Evolutionary conservation across 2,329 filamentous ascomycete genomes (phyloP), one percentile per base, ranked within the genome.

Genomic region (Botrytis fabae): DNA sequence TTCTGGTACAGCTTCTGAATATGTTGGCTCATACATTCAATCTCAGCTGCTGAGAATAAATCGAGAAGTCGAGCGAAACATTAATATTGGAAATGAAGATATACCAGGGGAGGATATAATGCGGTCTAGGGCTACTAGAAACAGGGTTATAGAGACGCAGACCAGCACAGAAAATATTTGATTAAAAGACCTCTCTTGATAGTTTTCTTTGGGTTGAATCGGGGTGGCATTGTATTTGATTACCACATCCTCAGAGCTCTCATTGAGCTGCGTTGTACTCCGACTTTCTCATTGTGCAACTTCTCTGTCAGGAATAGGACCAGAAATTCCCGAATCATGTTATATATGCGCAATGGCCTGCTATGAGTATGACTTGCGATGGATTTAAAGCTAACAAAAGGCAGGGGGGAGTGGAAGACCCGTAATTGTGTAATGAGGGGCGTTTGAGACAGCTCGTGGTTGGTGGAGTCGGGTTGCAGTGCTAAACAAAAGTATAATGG

Each of bases 1-100:
- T 16, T 60, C 18, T 35, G 82, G n/a, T 84, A 80, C 74, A 84
- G 83, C 16, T 79, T 51, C 25, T 6, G 4, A 7, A 16, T n/a
- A 51, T 16, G 4, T 51, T 77, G 2, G 83, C 76, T 48, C 81
- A 78, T 38, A 80, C 77, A 77, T 81, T 79, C 28, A 79, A 66
- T 12, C 44, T 51, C 12, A 2, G 8, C 44, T n/a, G n/a, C 4
- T 73, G 72, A 79, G 76, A 7, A 79, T 78, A 64, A 81, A 79
- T 59, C 75, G 77, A 25, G 80, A 78, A 65, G 80, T 78, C 80
- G 8, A 78, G 80, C 10, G 78, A 42, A 28, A 35, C 28, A 28
- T 44, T 14, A 9, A 48, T 12, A 32, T 14, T 35, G n/a, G 12
- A 12, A 18, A 22, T 64, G 40, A 32, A 14, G n/a, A 40, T 28